These are phyloP conservation scores for Microbotryum violaceum DNA, from an alignment of 1,284 basidiomycete species.

Conservation along the genomic window DNA sequence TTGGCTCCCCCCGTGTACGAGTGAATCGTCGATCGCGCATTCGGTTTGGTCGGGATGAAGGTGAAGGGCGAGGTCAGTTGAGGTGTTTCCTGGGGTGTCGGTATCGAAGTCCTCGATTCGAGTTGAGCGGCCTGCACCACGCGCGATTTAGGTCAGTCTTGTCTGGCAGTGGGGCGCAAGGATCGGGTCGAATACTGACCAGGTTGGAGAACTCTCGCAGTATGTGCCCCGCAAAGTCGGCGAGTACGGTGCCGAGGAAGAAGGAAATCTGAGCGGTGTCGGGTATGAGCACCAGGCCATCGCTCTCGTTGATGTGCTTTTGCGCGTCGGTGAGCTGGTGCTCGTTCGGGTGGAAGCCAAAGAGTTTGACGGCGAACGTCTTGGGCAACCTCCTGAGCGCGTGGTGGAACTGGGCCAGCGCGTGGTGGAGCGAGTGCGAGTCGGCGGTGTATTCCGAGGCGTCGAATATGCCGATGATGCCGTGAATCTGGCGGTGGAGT, in stretches of 20 bases:
- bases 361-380: slow-evolving; percentile 49
- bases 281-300: slow-evolving; percentile 64
- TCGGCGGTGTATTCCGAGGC: slow-evolving; percentile 44
- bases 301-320: slow-evolving; percentile 50
- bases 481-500: slow-evolving; percentile 67
- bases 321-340: slow-evolving; percentile 58
- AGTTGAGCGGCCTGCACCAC: slow-evolving; percentile 28
- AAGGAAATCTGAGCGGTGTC: slow-evolving; percentile 62
- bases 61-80: slow-evolving; percentile 11
- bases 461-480: slow-evolving; percentile 65
- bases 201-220: slow-evolving; percentile 70
- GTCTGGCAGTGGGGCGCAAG: neutral
- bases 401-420: slow-evolving; percentile 21
- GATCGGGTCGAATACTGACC: slow-evolving; percentile 34
- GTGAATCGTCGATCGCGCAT: slow-evolving; percentile 40
- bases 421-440: slow-evolving; percentile 5
- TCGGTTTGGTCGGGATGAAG: slow-evolving; percentile 13
- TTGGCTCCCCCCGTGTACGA: slow-evolving; percentile 42
- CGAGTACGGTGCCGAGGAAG: slow-evolving; percentile 75
- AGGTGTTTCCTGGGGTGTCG: slow-evolving; percentile 30
- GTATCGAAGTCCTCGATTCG: slow-evolving; percentile 35
- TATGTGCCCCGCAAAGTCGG: slow-evolving; percentile 74
- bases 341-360: slow-evolving; percentile 67
- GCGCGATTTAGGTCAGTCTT: too few species aligned
- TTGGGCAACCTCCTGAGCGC: slow-evolving; percentile 37